Base-by-base conservation (phyloP, 1,284 basidiomycete species). In the Cryptococcus floricola region DNA sequence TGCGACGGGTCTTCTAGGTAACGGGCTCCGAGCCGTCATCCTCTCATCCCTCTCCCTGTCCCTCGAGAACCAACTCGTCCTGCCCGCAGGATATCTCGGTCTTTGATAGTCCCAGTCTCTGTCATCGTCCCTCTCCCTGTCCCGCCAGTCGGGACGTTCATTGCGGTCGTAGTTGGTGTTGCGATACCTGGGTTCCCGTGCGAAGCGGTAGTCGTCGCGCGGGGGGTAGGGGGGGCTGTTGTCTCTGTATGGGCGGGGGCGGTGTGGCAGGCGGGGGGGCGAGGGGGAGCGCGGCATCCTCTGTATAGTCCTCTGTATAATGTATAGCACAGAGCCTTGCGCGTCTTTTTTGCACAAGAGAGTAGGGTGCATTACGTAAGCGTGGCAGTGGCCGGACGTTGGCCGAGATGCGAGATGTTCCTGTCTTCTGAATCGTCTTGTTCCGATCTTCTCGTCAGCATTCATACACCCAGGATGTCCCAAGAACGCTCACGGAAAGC, bases 221-320 rank as follows among this genome's bases (percentile, higher is more conserved):
- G 38, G 44, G 31, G 38, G 14, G 23, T 10, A 54, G 53, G 54
- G 60, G 2, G 70, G 69, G 0, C 64, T 65, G 13, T 65, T 64
- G 34, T 69, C 68, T 31, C 68, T 56, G 48, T 62, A 70, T 58
- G 5, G 2, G 10, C 42, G 42, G n/a, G 48, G 48, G 9, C 48
- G 34, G 8, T 18, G 34, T n/a, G 41, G 38, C 5, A 42, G 43
- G 23, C 44, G 50, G 18, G 59, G 61, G 9, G 70, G 69, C 1
- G 69, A 68, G 16, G 70, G 69, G 5, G 70, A 71, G 48, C 68
- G 66, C n/a, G 64, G 63, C 66, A 66, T 69, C 25, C 13, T 41
- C 31, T 13, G 37, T 28, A 16, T 31, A 14, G 48, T 53, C 14
- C 14, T 28, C n/a, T 39, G n/a, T 28, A 45, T 50, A 48, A 31